A percentile compares a stretch with the other conserved stretches of the same genome.
These are phyloP conservation scores for Viola pubescens DNA, from an alignment of 441 rosid species.

Conservation along the genomic window DNA sequence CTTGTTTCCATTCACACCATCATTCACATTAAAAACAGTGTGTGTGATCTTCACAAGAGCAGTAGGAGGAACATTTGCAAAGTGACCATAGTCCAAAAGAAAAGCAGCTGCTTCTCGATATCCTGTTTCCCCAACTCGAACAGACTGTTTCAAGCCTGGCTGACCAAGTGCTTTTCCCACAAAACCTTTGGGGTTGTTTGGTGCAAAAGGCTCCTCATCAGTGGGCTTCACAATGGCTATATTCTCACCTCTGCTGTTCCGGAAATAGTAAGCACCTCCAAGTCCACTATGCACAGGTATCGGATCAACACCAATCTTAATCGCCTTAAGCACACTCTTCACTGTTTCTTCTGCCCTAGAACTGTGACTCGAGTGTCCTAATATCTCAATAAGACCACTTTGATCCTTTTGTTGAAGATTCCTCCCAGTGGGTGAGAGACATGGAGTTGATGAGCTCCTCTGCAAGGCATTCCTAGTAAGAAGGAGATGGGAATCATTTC, in stretches of 20 bases:
- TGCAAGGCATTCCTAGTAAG: slow-evolving; percentile 36
- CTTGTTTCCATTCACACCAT: slow-evolving; percentile 34
- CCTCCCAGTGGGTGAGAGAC: slow-evolving; percentile 40
- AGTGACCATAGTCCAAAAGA: slow-evolving; percentile 37
- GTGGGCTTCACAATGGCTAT: slow-evolving; percentile 50
- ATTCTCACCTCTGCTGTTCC: slow-evolving; percentile 34
- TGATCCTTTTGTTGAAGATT: slow-evolving; percentile 31
- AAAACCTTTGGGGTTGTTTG: slow-evolving; percentile 52
- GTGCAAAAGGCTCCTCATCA: slow-evolving; percentile 51
- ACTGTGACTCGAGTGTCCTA: slow-evolving; percentile 29
- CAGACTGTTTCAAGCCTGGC: slow-evolving; percentile 45
- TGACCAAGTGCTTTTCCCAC: slow-evolving; percentile 50
- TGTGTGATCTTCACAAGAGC: slow-evolving; percentile 49
- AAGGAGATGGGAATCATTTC: slow-evolving; percentile 42
- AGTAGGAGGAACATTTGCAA: slow-evolving; percentile 46
- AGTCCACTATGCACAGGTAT: slow-evolving; percentile 40
- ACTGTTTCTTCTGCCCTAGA: slow-evolving; percentile 21
- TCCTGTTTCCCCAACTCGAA: slow-evolving; percentile 49
- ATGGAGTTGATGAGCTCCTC: slow-evolving; percentile 48
- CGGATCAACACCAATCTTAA: slow-evolving; percentile 39
- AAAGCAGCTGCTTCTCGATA: slow-evolving; percentile 47
- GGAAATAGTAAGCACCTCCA: slow-evolving; percentile 46
- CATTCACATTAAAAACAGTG: slow-evolving; percentile 39
- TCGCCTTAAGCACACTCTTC: slow-evolving; percentile 34
- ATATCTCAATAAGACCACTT: slow-evolving; percentile 37